Evolutionary conservation across 2,329 filamentous ascomycete genomes (phyloP).

Genomic region (Ophiocordyceps sinensis): DNA sequence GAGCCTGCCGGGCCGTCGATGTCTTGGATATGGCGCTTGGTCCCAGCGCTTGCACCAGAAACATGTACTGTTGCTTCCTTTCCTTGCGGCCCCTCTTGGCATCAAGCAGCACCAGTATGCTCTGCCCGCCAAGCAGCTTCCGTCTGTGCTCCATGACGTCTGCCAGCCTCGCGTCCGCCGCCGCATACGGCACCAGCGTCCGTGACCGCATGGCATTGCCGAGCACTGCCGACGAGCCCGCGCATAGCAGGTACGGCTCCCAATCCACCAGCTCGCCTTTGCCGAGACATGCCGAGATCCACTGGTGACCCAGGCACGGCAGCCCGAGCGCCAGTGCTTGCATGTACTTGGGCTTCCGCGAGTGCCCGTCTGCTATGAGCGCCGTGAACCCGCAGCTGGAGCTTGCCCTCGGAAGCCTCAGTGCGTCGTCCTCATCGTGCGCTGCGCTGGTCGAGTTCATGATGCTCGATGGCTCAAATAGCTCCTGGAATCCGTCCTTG

Average conservation of each 20-base stretch:
- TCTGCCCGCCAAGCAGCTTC: constrained; percentile 47
- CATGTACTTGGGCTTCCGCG: constrained; percentile 81
- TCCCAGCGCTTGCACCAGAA: constrained; percentile 66
- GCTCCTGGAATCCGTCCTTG: constrained; percentile 60
- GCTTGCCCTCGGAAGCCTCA: constrained; percentile 41
- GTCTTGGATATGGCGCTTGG: constrained; percentile 51
- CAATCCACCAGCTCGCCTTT: constrained; percentile 53
- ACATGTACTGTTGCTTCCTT: constrained; percentile 59
- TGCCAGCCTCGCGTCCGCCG: constrained; percentile 37
- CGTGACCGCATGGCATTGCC: constrained; percentile 67
- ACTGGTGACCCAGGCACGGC: constrained; percentile 70
- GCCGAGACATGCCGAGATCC: constrained; percentile 60
- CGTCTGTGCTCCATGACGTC: constrained; percentile 45
- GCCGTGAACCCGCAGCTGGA: constrained; percentile 60
- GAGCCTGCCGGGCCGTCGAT: constrained; percentile 50
- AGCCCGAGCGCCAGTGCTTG: constrained; percentile 83
- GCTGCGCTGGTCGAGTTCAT: constrained; percentile 16
- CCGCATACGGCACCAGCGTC: constrained; percentile 46
- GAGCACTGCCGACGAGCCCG: constrained; percentile 65
- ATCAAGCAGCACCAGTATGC: constrained; percentile 56
- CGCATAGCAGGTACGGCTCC: constrained; percentile 69
- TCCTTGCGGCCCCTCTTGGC: constrained; percentile 42
- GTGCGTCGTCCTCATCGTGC: constrained; percentile 13
- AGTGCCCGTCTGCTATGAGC: constrained; percentile 74
- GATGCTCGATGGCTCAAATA: constrained; percentile 45